phyloP scores from a whole-genome alignment of 1,284 basidiomycete genomes.

The Ceratobasidium sp. region DNA sequence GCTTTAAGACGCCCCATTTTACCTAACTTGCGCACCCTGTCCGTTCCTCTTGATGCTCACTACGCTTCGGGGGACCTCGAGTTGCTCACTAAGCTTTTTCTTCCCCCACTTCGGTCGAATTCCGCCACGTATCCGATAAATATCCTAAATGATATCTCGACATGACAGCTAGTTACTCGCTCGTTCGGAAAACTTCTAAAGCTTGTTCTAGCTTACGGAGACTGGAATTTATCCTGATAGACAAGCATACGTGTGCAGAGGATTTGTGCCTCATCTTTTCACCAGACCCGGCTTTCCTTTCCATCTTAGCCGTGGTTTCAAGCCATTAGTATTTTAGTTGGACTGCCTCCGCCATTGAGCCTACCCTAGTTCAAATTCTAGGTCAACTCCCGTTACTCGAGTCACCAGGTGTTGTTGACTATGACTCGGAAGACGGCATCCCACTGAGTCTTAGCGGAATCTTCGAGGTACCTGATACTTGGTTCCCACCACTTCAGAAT shows the following conservation, averaged over 20 bases:
- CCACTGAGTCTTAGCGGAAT: no score
- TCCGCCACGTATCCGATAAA: not conserved
- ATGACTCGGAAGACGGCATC: not conserved
- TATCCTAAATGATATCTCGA: no score
- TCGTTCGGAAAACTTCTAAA: not conserved
- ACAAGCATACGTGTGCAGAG: not conserved
- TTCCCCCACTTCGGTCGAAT: not conserved
- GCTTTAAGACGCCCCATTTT: no score
- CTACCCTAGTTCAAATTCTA: not conserved
- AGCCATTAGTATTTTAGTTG: not conserved
- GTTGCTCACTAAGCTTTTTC: not conserved
- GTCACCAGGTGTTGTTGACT: not conserved
- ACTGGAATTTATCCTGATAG: constrained; percentile 13
- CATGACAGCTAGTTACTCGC: no score
- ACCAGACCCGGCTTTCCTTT: not conserved
- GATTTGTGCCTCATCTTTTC: not conserved
- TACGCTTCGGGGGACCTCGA: no score
- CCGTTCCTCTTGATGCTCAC: no score
- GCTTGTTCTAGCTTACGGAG: not conserved
- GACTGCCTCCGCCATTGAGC: not conserved
- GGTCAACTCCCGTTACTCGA: not conserved
- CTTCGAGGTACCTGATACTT: not conserved
- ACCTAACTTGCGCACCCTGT: no score
- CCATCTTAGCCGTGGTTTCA: not conserved
- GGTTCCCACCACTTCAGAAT: not conserved